These are phyloP conservation scores for Neofusicoccum sp. DNA, from an alignment of 2,329 filamentous ascomycete species.

Conservation along the genomic window DNA sequence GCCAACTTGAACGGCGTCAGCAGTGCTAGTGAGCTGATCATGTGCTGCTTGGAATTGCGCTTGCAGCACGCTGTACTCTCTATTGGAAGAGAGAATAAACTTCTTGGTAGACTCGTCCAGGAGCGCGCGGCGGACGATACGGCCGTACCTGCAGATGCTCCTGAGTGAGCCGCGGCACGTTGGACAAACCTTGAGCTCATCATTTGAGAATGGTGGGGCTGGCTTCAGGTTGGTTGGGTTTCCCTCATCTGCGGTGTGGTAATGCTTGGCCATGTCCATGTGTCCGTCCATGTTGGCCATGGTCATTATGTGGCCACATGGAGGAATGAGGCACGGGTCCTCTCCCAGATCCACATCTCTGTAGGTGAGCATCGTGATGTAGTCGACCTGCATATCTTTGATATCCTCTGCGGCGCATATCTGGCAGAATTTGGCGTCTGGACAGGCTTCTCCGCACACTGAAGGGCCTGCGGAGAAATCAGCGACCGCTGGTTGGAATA, in stretches of 20 bases:
- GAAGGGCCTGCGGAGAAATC: slow-evolving; percentile 43
- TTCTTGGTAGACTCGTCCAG: slow-evolving; percentile 65
- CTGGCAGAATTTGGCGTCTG: slow-evolving; percentile 55
- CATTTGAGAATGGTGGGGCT: slow-evolving; percentile 26
- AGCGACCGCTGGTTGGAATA: background rate
- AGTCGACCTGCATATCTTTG: slow-evolving; percentile 54
- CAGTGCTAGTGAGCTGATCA: slow-evolving; percentile 18
- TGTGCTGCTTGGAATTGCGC: slow-evolving; percentile 6
- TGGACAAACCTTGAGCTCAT: slow-evolving; percentile 56
- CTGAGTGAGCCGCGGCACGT: slow-evolving; percentile 60
- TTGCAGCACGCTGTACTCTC: slow-evolving; percentile 30
- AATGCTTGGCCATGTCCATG: slow-evolving; percentile 55
- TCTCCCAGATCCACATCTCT: slow-evolving; percentile 57
- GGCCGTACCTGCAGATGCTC: slow-evolving; percentile 59
- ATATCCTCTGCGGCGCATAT: slow-evolving; percentile 43
- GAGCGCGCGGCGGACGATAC: slow-evolving; percentile 58
- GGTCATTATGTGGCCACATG: slow-evolving; percentile 64
- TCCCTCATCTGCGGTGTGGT: slow-evolving; percentile 42
- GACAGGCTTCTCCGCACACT: slow-evolving; percentile 64
- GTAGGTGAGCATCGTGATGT: slow-evolving; percentile 56
- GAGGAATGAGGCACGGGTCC: slow-evolving; percentile 60
- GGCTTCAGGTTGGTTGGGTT: slow-evolving; percentile 32
- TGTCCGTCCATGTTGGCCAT: slow-evolving; percentile 59
- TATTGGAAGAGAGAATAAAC: slow-evolving; percentile 57
- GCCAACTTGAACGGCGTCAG: slow-evolving; percentile 7